Evolutionary conservation across 768 basidiomycete species (phyloP), one percentile per base, ranked within the genome.

Genomic region (Nevesoporus exiguus): DNA sequence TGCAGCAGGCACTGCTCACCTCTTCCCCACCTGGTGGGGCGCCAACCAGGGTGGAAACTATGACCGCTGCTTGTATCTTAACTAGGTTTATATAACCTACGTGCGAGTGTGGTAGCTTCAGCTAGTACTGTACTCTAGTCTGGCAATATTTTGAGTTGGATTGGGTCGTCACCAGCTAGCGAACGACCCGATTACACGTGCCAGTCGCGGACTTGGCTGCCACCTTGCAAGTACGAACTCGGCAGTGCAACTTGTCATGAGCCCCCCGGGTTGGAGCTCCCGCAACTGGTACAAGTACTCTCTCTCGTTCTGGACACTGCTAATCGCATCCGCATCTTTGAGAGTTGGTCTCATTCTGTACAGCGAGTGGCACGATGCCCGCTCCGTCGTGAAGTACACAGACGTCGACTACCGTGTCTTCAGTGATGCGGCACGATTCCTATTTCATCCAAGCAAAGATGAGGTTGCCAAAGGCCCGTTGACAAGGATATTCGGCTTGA

Each of bases 351-450:
- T 96, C 41, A 86, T 96, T 53, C 66, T 86, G 4, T 96, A 94
- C 68, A 93, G 91, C 65, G 89, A 90, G 73, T 93, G 90, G 83
- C 93, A 94, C 55, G 93, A 97, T 62, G 81, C 81, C 15, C 84
- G 75, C 61, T 90, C 89, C 1, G 69, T 83, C 29, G 85, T 98
- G 22, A 95, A 95, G 71, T 99, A 98, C 67, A 98, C 97, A n/a
- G 97, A 99, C 71, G 79, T 98, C 60, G 97, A 99, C 72, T 98
- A 98, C 71, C 81, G 84, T 34, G 96, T 99, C 61, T 97, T 98
- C 76, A 89, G 82, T 43, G 96, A 98, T 69, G 97, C 97, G 5
- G 85, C 93, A 1, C 75, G 73, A 39, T 92, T 90, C 66, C 64
- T 91, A 30, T 67, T 82, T 25, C 64, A 76, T 43, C 80, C 85